These are phyloP conservation scores for Borovskyia barvae DNA, from an alignment of 208 protist species.

Conservation along the genomic window DNA sequence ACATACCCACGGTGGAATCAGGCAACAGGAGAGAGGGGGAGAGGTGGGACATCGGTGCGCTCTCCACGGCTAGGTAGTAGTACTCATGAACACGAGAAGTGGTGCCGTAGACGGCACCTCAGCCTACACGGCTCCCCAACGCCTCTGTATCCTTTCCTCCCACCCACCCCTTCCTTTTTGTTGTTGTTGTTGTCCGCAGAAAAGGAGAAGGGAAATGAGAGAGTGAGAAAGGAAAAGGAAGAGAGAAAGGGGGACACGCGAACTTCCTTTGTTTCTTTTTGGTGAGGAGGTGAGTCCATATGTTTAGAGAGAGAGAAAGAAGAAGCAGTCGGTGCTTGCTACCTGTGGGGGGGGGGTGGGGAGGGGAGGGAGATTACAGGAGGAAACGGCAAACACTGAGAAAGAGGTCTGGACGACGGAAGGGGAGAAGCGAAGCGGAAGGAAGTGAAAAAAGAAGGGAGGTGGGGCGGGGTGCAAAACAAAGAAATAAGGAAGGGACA, in stretches of 20 bases:
- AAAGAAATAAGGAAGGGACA: constrained; percentile 1
- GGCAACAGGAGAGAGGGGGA: no score
- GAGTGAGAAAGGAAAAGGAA: constrained; percentile 2
- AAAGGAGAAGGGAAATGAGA: neutral
- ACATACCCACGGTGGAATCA: no score
- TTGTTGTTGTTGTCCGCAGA: no score
- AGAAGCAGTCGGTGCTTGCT: constrained; percentile 1
- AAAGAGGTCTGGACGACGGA: neutral
- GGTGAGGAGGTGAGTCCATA: neutral
- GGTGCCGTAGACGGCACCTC: no score
- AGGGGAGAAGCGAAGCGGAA: neutral
- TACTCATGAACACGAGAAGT: no score
- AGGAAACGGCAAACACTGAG: neutral
- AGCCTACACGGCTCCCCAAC: no score
- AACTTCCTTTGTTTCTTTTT: neutral
- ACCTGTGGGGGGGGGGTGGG: no score
- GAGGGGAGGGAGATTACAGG: no score
- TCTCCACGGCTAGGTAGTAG: no score
- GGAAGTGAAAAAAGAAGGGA: neutral
- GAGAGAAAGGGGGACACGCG: neutral
- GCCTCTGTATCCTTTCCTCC: no score
- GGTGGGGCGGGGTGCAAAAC: neutral
- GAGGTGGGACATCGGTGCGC: no score
- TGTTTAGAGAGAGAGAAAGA: neutral
- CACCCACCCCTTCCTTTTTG: no score